These are phyloP conservation scores for Ceratocystis lukuohia DNA, from an alignment of 2,329 filamentous ascomycete species.

Conservation along the genomic window DNA sequence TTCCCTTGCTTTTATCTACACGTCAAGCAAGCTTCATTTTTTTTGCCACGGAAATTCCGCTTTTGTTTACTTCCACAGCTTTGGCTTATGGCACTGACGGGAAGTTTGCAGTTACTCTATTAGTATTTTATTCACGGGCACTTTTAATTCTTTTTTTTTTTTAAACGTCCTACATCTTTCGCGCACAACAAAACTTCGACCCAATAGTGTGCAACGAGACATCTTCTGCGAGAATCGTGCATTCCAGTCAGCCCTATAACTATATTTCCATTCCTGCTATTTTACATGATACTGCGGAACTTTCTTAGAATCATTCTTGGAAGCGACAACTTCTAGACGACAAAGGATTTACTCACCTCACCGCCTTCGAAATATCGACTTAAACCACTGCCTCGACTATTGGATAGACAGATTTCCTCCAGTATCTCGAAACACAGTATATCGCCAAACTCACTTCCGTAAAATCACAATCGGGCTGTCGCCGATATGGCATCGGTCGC, in stretches of 20 bases:
- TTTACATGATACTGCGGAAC: not conserved
- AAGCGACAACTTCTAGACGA: not conserved
- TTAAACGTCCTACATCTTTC: not conserved
- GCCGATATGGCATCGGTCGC: constrained; percentile 47
- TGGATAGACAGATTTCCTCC: not conserved
- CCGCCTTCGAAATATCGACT: not conserved
- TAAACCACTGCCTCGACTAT: not conserved
- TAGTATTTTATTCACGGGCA: not conserved
- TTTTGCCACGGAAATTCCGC: not conserved
- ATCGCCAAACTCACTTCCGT: not conserved
- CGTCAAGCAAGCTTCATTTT: not conserved
- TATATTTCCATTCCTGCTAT: not conserved
- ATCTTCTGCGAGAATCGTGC: not conserved
- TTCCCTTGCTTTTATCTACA: not conserved
- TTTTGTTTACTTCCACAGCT: constrained; percentile 6
- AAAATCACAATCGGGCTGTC: constrained; percentile 24
- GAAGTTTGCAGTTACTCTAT: not conserved
- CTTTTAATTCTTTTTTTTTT: constrained; percentile 6
- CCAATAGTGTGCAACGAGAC: not conserved
- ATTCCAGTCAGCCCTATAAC: not conserved
- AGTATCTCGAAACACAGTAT: not conserved
- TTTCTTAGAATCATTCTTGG: not conserved
- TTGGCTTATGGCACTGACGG: not conserved
- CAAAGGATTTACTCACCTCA: not conserved
- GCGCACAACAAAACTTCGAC: not conserved